phyloP scores from a whole-genome alignment of 345 rosid species.

The Cardamine resedifolia region DNA sequence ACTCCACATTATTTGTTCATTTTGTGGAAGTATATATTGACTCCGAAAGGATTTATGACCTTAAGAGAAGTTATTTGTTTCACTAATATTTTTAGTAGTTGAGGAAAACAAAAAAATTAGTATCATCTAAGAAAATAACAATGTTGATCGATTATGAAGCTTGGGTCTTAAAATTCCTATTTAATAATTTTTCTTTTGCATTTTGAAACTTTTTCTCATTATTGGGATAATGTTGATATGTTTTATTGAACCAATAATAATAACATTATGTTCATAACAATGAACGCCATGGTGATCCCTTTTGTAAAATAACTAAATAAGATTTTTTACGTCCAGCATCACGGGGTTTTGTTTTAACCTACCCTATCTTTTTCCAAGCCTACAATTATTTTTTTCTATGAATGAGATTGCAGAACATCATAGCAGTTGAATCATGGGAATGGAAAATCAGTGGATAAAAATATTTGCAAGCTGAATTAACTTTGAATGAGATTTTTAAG shows the following conservation, averaged over 20 bases:
- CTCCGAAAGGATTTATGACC: neutral
- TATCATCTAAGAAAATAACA: neutral
- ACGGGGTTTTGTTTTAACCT: constrained; percentile 13
- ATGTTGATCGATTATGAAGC: neutral
- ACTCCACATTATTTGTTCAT: neutral
- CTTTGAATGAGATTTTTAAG: too few relatives aligned
- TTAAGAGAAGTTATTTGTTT: neutral
- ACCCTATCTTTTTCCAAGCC: neutral
- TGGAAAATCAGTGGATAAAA: too few relatives aligned
- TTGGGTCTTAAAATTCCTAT: neutral
- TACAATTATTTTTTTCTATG: too few relatives aligned
- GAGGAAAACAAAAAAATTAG: neutral
- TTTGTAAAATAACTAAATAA: neutral
- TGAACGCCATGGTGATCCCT: neutral
- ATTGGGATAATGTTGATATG: neutral
- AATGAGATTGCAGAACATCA: too few relatives aligned
- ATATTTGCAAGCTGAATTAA: too few relatives aligned
- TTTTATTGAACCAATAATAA: neutral
- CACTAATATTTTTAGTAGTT: neutral
- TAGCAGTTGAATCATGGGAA: neutral
- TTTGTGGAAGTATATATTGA: neutral
- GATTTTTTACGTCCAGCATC: constrained; percentile 18
- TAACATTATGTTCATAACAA: neutral
- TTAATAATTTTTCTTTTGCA: neutral
- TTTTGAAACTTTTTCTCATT: neutral